phyloP scores from a whole-genome alignment of 2,329 filamentous ascomycete species.

The Dactylella cylindrospora region DNA sequence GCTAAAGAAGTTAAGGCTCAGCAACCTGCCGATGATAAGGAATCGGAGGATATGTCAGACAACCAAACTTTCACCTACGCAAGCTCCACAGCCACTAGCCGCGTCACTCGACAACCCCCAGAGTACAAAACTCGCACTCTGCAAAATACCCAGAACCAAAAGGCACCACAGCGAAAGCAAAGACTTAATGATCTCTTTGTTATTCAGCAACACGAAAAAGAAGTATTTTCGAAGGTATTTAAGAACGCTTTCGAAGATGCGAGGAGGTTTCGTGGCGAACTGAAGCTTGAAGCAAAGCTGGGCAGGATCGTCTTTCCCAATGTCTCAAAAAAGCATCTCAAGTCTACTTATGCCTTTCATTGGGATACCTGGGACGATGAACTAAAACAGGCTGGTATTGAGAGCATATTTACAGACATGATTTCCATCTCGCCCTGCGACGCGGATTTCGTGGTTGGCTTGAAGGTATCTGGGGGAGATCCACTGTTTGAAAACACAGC shows the following conservation, averaged over 20 bases:
- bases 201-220: constrained; percentile 15
- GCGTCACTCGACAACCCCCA: background rate
- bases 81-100: background rate
- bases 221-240: constrained; percentile 19
- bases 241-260: constrained; percentile 39
- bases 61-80: constrained; percentile 3
- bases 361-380: constrained; percentile 36
- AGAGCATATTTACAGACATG: constrained; percentile 35
- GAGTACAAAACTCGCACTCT: constrained; percentile 33
- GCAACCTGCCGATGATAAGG: background rate
- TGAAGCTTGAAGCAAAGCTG: constrained; percentile 42
- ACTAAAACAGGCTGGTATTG: constrained; percentile 14
- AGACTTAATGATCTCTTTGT: constrained; percentile 10
- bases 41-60: constrained; percentile 1
- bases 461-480: constrained; percentile 49
- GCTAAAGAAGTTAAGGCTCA: constrained; percentile 1
- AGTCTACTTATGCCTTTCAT: constrained; percentile 22
- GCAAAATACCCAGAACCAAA: constrained; percentile 26
- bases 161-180: constrained; percentile 17
- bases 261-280: constrained; percentile 35
- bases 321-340: constrained; percentile 35
- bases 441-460: constrained; percentile 37
- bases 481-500: constrained; percentile 51
- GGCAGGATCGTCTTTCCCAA: constrained; percentile 37
- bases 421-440: constrained; percentile 40